A percentile compares a stretch with the other conserved stretches of the same genome.
Conservation (phyloP, 2,329 filamentous ascomycete species). For the Cercospora sp. region DNA sequence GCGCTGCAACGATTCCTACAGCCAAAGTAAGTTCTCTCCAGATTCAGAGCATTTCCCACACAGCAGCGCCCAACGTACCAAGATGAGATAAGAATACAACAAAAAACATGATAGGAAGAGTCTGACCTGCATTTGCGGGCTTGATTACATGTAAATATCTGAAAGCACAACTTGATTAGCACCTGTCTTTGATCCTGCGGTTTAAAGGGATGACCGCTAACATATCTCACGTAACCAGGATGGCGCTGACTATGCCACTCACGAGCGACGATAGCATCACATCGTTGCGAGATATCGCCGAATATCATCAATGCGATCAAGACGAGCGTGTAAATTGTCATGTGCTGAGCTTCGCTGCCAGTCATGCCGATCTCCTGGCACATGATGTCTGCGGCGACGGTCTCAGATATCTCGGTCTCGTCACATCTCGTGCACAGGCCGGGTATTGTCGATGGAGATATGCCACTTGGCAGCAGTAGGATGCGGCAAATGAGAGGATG, state of each 20-base stretch:
- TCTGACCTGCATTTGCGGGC: slow-evolving; percentile 12
- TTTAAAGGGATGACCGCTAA: slow-evolving; percentile 18
- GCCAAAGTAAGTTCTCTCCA: background rate
- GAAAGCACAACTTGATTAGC: slow-evolving; percentile 6
- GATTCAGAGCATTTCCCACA: background rate
- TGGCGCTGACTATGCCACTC: slow-evolving; percentile 30
- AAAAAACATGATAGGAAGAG: slow-evolving; percentile 24
- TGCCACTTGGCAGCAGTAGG: background rate
- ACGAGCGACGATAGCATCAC: slow-evolving; percentile 28
- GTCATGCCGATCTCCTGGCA: slow-evolving; percentile 38
- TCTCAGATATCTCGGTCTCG: slow-evolving; percentile 36
- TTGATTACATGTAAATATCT: slow-evolving; percentile 13
- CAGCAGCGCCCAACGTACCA: background rate
- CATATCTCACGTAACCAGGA: slow-evolving; percentile 31
- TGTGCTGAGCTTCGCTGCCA: slow-evolving; percentile 39
- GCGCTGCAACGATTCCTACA: background rate
- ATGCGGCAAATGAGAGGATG: background rate
- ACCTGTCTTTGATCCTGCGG: background rate
- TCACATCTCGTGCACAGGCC: slow-evolving; percentile 36
- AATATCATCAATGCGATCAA: slow-evolving; percentile 31
- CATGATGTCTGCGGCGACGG: slow-evolving; percentile 41
- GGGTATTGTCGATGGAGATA: slow-evolving; percentile 26
- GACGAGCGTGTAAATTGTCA: slow-evolving; percentile 37
- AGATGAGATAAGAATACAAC: slow-evolving; percentile 7
- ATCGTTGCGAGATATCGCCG: slow-evolving; percentile 36